Percentiles rank a stretch among this genome's conserved stretches.
These are phyloP conservation scores for Globisporangium viniferum DNA, from an alignment of 352 stramenopile species.

Conservation along the genomic window DNA sequence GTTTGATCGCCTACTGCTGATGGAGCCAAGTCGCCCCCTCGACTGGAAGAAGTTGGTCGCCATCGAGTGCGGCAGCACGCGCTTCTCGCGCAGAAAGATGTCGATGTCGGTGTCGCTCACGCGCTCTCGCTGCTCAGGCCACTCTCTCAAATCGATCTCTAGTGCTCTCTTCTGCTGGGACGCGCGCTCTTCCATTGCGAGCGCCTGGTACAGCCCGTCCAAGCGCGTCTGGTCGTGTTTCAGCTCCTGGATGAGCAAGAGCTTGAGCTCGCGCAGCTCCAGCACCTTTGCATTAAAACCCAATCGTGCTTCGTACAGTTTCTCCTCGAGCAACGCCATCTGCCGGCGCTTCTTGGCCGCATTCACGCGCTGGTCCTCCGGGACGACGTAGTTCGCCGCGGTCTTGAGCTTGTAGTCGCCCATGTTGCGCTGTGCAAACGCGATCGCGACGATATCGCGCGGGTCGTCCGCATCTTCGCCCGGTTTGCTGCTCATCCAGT, in stretches of 20 bases:
- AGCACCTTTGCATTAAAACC: constrained; percentile 91
- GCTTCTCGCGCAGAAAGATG: constrained; percentile 58
- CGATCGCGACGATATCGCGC: constrained; percentile 88
- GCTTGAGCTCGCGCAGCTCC: constrained; percentile 87
- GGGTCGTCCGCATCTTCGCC: constrained; percentile 89
- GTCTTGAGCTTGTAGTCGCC: constrained; percentile 93
- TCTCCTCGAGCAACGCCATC: constrained; percentile 82
- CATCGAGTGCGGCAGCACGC: constrained; percentile 36
- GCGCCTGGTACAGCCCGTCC: constrained; percentile 36
- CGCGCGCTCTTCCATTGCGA: constrained; percentile 22
- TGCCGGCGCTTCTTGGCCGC: constrained; percentile 87
- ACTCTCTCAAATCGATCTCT: constrained; percentile 72
- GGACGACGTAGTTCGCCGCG: constrained; percentile 83
- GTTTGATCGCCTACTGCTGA: not conserved
- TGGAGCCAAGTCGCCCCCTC: constrained; percentile 7
- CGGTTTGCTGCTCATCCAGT: constrained; percentile 72
- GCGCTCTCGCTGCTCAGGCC: constrained; percentile 85
- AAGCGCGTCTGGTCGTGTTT: constrained; percentile 52
- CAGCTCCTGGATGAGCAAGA: constrained; percentile 74
- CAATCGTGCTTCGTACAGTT: constrained; percentile 74
- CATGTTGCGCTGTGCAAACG: constrained; percentile 85
- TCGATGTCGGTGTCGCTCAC: constrained; percentile 80
- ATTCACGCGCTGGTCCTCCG: constrained; percentile 87
- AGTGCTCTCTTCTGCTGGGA: constrained; percentile 16
- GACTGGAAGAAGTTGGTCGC: constrained; percentile 7